A percentile compares a stretch with the other conserved stretches of the same genome.
Conservation (phyloP, 768 basidiomycete species). For the Amanita pallidorosea region DNA sequence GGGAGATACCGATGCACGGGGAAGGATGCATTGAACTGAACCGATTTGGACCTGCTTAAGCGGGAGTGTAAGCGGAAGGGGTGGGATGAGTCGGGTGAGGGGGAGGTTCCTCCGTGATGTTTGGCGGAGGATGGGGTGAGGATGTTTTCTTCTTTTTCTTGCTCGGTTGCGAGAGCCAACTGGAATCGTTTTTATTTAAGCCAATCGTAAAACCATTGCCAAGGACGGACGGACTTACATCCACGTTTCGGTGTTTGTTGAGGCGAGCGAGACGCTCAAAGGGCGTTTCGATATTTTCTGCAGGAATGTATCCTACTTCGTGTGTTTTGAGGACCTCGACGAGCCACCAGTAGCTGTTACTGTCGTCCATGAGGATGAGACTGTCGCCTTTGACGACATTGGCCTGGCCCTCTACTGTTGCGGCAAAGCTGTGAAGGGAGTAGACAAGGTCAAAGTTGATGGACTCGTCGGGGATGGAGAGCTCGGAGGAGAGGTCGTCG, state of each 20-base stretch:
- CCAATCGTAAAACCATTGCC: neutral
- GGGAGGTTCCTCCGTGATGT: slow-evolving; percentile 32
- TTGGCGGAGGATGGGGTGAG: slow-evolving; percentile 45
- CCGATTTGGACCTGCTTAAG: slow-evolving; percentile 30
- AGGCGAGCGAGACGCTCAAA: slow-evolving; percentile 91
- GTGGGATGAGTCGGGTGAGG: slow-evolving; percentile 31
- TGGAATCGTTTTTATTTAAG: slow-evolving; percentile 21
- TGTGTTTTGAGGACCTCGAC: slow-evolving; percentile 97
- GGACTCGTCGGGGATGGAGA: slow-evolving; percentile 83
- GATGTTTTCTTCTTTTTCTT: slow-evolving; percentile 50
- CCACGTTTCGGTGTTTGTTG: slow-evolving; percentile 96
- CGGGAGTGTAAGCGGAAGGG: slow-evolving; percentile 4
- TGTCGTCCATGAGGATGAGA: slow-evolving; percentile 93
- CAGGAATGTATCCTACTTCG: slow-evolving; percentile 97
- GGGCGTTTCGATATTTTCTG: slow-evolving; percentile 98
- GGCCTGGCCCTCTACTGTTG: slow-evolving; percentile 97
- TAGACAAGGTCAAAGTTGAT: slow-evolving; percentile 93
- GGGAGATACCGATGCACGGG: slow-evolving; percentile 70
- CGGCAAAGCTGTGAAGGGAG: slow-evolving; percentile 92
- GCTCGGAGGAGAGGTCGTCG: slow-evolving; percentile 68
- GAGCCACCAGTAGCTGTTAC: slow-evolving; percentile 99
- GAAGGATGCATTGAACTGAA: slow-evolving; percentile 64
- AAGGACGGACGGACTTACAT: slow-evolving; percentile 32
- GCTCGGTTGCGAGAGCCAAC: slow-evolving; percentile 68
- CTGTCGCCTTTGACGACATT: slow-evolving; percentile 98